Evolutionary conservation across 2,329 filamentous ascomycete species (phyloP).

Genomic region (Aureobasidium sp.): DNA sequence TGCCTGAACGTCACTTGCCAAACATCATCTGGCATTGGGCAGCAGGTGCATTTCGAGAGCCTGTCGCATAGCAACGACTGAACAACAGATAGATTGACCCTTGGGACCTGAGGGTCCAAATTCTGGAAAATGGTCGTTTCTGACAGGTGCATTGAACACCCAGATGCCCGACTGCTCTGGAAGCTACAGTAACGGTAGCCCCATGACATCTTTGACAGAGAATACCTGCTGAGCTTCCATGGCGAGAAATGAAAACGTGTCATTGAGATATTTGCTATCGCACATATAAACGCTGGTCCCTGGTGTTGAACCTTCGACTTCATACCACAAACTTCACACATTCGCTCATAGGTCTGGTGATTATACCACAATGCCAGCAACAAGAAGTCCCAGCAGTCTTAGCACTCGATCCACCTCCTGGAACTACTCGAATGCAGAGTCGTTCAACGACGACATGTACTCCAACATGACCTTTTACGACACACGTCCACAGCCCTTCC

Average conservation of each 20-base stretch:
- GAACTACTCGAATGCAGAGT: slow-evolving; percentile 11
- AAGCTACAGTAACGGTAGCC: slow-evolving; percentile 2
- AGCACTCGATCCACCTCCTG: slow-evolving; percentile 2
- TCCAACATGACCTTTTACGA: slow-evolving; percentile 4
- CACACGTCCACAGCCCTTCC: neutral
- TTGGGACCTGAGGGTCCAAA: neutral
- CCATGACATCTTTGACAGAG: neutral
- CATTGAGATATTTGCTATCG: neutral
- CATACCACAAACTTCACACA: neutral
- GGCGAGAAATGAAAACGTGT: neutral
- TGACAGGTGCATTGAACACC: slow-evolving; percentile 4
- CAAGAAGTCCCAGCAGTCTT: neutral
- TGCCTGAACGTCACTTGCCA: neutral
- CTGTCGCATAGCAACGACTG: neutral
- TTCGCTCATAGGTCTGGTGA: neutral
- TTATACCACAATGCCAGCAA: neutral
- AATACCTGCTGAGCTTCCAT: neutral
- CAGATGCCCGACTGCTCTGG: neutral
- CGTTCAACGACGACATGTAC: slow-evolving; percentile 3
- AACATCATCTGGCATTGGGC: neutral
- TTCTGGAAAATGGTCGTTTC: neutral
- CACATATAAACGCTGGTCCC: neutral
- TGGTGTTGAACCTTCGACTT: neutral
- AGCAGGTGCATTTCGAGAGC: neutral
- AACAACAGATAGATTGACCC: neutral